Evolutionary conservation across 2,329 filamentous ascomycete species (phyloP).

Genomic region (Monosporascus cannonballus): DNA sequence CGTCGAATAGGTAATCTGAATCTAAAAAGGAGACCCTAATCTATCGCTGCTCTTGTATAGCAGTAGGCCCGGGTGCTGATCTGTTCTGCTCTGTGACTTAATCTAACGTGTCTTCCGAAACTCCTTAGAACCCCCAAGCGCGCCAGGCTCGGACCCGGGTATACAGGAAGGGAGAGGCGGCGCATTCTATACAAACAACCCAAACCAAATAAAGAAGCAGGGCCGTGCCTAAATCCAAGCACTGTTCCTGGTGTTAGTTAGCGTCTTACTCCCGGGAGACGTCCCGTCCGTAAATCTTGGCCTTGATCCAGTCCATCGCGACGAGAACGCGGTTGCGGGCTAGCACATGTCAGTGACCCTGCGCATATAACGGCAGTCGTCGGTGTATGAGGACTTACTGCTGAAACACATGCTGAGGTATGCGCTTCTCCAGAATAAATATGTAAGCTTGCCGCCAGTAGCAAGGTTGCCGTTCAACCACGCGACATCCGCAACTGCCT

Average conservation of each 20-base stretch:
- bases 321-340: constrained; percentile 93
- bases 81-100: too few relatives aligned
- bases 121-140: not conserved
- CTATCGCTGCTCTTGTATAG: not conserved
- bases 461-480: constrained; percentile 98
- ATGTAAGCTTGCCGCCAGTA: constrained; percentile 87
- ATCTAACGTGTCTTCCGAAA: not conserved
- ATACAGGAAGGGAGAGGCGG: not conserved
- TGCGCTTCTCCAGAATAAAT: constrained; percentile 96
- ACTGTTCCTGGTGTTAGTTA: not conserved
- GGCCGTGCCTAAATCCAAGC: not conserved
- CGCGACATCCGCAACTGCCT: constrained; percentile 92
- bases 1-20: not conserved
- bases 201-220: not conserved
- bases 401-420: constrained; percentile 99
- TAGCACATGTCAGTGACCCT: constrained; percentile 30
- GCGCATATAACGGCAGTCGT: not conserved
- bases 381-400: constrained; percentile 57
- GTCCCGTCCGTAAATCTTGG: constrained; percentile 92
- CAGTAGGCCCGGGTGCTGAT: too few relatives aligned
- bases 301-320: constrained; percentile 92
- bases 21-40: not conserved
- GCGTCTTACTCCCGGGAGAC: constrained; percentile 69
- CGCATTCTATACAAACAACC: not conserved
- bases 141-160: not conserved